phyloP scores from a whole-genome alignment of 2,329 filamentous ascomycete genomes.

The Cordyceps cicadae region DNA sequence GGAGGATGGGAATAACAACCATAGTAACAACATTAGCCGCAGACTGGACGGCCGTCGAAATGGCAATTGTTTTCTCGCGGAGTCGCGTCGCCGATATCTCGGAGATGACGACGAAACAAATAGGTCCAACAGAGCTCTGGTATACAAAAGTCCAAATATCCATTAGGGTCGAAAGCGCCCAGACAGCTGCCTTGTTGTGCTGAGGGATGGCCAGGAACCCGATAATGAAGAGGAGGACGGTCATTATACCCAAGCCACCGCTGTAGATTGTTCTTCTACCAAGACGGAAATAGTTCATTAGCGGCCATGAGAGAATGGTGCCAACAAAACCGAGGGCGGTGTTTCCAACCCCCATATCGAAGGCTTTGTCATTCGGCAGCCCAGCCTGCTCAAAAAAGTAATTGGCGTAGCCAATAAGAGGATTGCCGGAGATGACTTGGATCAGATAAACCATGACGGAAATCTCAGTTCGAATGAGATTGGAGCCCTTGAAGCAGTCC shows the following conservation, averaged over 20 bases:
- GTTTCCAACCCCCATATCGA: conserved; percentile 26
- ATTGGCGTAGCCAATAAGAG: conserved; percentile 55
- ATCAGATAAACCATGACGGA: conserved; percentile 55
- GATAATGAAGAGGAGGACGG: conserved; percentile 32
- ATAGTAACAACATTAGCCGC: conserved; percentile 17
- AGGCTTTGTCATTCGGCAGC: conserved; percentile 15
- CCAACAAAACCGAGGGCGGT: conserved; percentile 34
- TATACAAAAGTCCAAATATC: conserved; percentile 35
- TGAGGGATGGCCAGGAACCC: conserved; percentile 31
- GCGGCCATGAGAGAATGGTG: conserved; percentile 31
- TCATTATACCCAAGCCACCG: conserved; percentile 15
- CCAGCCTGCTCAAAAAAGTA: conserved; percentile 30
- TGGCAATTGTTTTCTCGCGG: conserved; percentile 24
- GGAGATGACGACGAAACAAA: conserved; percentile 33
- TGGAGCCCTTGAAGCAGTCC: conserved; percentile 42
- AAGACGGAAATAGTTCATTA: conserved; percentile 26
- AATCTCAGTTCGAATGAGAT: conserved; percentile 46
- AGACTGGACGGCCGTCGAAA: conserved; percentile 21
- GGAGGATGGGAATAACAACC: conserved; percentile 17
- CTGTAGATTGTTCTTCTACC: conserved; percentile 35
- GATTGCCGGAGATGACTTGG: conserved; percentile 56
- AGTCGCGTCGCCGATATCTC: conserved; percentile 30
- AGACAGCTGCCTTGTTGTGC: conserved; percentile 24
- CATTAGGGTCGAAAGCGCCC: conserved; percentile 30
- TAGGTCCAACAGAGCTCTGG: conserved; percentile 33